Evolutionary conservation across 148 eudicot genomes (phyloP).

Genomic region (Amaranthus cruentus): DNA sequence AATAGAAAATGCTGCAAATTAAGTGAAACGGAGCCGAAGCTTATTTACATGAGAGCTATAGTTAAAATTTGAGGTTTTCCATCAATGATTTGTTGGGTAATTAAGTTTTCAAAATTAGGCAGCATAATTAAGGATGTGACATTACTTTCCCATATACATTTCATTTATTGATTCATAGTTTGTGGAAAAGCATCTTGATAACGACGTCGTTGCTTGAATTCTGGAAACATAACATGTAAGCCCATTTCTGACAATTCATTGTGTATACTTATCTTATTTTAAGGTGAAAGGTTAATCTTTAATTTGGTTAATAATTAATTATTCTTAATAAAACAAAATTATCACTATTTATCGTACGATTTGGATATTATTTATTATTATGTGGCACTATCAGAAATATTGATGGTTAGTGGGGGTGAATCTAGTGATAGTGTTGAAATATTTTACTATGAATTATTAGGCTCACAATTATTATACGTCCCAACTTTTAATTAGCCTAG

Average conservation of each 20-base stretch:
- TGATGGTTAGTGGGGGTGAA: background rate
- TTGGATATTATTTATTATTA: constrained; percentile 6
- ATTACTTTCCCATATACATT: background rate
- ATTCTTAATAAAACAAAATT: background rate
- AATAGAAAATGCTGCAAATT: no score
- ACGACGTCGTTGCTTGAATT: constrained; percentile 11
- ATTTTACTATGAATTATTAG: background rate
- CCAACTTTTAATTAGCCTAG: no score
- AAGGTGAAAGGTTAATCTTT: background rate
- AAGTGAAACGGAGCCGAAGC: no score
- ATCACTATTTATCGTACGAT: background rate
- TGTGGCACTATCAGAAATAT: background rate
- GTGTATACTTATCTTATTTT: background rate
- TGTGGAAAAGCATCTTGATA: constrained; percentile 6
- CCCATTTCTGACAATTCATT: background rate
- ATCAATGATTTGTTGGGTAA: background rate
- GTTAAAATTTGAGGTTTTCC: background rate
- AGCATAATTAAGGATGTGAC: background rate
- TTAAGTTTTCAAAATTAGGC: background rate
- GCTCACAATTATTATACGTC: background rate
- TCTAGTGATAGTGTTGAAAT: background rate
- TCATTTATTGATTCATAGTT: background rate
- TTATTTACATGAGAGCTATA: background rate
- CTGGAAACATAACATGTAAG: constrained; percentile 3
- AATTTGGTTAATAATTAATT: background rate